phyloP scores from a whole-genome alignment of 139 green algal species.

The Haematococcus lacustris region DNA sequence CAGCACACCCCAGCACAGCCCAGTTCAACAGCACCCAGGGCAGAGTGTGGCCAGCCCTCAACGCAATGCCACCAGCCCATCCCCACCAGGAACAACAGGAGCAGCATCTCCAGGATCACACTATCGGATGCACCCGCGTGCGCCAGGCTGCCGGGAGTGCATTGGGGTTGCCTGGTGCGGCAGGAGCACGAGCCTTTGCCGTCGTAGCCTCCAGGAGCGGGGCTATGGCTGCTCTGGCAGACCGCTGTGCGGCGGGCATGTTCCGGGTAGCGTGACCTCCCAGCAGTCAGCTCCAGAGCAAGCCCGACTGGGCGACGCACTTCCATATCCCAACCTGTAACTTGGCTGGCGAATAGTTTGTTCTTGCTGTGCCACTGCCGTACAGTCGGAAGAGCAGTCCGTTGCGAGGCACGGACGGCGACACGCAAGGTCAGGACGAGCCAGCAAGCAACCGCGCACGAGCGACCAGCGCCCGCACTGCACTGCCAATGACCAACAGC shows the following conservation, averaged over 20 bases:
- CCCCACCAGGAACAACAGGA: no score
- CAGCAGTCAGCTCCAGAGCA: not conserved
- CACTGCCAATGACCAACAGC: not conserved
- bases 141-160: no score
- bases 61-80: no score
- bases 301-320: not conserved
- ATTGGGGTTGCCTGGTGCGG: no score
- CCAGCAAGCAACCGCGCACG: not conserved
- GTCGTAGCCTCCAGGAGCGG: no score
- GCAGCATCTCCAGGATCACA: no score
- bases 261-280: not conserved
- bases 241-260: not conserved
- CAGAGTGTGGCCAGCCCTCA: no score
- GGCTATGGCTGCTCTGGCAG: not conserved
- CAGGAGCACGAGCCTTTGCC: no score
- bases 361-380: not conserved
- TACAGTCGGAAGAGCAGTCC: not conserved
- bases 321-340: not conserved
- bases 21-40: no score
- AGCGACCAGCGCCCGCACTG: not conserved
- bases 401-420: not conserved
- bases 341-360: not conserved
- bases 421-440: not conserved
- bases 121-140: no score
- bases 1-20: no score